Evolutionary conservation across 306 rosid genomes (phyloP), one percentile per base, ranked within the genome.

Genomic region (Abrus pulchellus): DNA sequence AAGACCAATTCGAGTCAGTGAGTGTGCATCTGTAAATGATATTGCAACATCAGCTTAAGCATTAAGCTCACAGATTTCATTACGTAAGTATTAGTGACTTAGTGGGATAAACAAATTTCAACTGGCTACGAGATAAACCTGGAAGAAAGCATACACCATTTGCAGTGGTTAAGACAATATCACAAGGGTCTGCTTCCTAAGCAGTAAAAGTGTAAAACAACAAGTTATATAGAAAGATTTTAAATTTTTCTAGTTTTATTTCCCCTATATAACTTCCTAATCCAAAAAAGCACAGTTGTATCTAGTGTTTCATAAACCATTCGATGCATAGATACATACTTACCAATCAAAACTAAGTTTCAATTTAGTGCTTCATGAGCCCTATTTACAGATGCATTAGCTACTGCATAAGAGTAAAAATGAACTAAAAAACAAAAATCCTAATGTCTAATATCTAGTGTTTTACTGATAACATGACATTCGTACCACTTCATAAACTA

Each of bases 1-100:
- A 86, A 83, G 64, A 72, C 68, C 50, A 83, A 85, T 61, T 76
- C 61, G 77, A 75, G 85, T 80, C 83, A 49, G 80, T 55, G 40
- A 36, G 20, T 20, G 75, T 66, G 36, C 32, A 76, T 14, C 56
- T 11, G 28, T 55, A 54, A 43, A 72, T 47, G 32, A 65, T 44
- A 79, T n/a, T 59, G 64, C 71, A 70, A 40, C 33, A 48, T 74
- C 69, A 65, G 66, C 76, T 72, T 63, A 30, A 78, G 50, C 74
- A 20, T 20, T 20, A 20, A 20, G 20, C 20, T 20, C 20, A 20
- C 20, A 20, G 20, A 20, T 20, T 20, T 20, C 20, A 20, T 20
- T 20, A 20, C 20, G 20, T 20, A 20, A 20, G 20, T 20, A 20
- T 20, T 20, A 20, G 20, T 20, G 20, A 20, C 20, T 20, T 20